Evolutionary conservation across 2,329 filamentous ascomycete species (phyloP).

Genomic region (Microdochium paspali): DNA sequence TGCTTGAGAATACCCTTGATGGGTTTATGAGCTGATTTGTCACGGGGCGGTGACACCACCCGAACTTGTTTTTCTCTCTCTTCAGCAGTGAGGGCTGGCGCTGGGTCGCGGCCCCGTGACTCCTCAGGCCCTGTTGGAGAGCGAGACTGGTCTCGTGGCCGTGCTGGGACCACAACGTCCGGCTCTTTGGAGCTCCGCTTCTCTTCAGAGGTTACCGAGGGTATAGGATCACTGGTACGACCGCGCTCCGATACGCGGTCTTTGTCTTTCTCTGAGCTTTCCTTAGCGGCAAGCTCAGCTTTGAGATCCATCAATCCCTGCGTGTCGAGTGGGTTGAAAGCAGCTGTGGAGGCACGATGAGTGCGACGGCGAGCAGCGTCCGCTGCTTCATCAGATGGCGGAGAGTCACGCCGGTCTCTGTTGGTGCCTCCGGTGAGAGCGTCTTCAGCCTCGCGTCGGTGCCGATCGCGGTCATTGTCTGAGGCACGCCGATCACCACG

Average conservation of each 20-base stretch:
- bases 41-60: constrained; percentile 63
- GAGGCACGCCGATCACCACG: constrained; percentile 3
- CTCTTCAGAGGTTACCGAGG: not conserved
- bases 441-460: constrained; percentile 27
- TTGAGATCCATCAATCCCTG: constrained; percentile 39
- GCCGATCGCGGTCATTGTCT: constrained; percentile 8
- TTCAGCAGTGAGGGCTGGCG: constrained; percentile 10
- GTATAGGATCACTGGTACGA: constrained; percentile 1
- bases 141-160: constrained; percentile 5
- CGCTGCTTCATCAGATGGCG: constrained; percentile 25
- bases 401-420: constrained; percentile 27
- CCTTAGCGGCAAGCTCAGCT: constrained; percentile 37
- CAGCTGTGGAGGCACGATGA: constrained; percentile 21
- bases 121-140: constrained; percentile 12
- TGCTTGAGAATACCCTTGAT: constrained; percentile 80
- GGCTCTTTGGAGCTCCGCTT: constrained; percentile 2
- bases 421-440: constrained; percentile 16
- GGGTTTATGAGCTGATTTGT: constrained; percentile 55
- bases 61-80: constrained; percentile 42
- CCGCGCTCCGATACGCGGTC: constrained; percentile 10
- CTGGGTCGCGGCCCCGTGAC: constrained; percentile 31
- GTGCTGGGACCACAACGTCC: not conserved
- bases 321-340: constrained; percentile 44
- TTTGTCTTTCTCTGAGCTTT: constrained; percentile 16
- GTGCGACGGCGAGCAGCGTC: constrained; percentile 26